Percentiles rank a stretch among this genome's conserved stretches.
These are phyloP conservation scores for Saccharomycopsis schoenii DNA, from an alignment of 805 yeast genomes.

Conservation along the genomic window DNA sequence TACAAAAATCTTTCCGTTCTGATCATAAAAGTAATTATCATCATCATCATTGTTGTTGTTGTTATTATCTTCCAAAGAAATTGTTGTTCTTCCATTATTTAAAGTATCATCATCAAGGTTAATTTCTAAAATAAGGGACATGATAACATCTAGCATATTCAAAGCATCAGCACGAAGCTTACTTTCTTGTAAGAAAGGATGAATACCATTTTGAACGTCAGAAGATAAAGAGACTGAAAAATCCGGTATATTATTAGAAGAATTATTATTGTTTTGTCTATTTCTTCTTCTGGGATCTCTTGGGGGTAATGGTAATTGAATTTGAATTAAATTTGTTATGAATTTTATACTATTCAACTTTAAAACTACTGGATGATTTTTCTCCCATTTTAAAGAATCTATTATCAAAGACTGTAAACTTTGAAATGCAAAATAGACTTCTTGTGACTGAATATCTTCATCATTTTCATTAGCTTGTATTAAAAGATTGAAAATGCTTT, in stretches of 20 bases:
- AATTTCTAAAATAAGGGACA: conserved; percentile 43
- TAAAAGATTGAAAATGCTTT: not conserved
- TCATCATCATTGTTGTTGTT: conserved; percentile 20
- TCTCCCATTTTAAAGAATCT: not conserved
- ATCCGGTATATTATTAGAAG: conserved; percentile 1
- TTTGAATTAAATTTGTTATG: conserved; percentile 46
- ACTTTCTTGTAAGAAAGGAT: conserved; percentile 49
- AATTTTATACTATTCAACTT: conserved; percentile 61
- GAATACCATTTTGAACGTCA: conserved; percentile 28
- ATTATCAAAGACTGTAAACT: not conserved
- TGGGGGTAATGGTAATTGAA: conserved; percentile 35
- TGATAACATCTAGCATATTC: conserved; percentile 54
- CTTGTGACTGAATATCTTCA: not conserved
- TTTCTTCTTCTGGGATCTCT: conserved; percentile 21
- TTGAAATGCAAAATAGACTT: not conserved
- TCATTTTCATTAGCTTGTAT: not conserved
- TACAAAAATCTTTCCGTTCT: not conserved
- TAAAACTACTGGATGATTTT: not conserved
- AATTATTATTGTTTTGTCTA: conserved; percentile 2
- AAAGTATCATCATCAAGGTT: conserved; percentile 25
- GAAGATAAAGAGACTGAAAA: conserved; percentile 43
- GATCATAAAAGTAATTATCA: conserved; percentile 17
- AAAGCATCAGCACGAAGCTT: conserved; percentile 62
- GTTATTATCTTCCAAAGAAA: not conserved
- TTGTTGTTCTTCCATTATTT: not conserved